Evolutionary conservation across 2,329 filamentous ascomycete genomes (phyloP), one percentile per base, ranked within the genome.

Genomic region (Neonectria neomacrospora): DNA sequence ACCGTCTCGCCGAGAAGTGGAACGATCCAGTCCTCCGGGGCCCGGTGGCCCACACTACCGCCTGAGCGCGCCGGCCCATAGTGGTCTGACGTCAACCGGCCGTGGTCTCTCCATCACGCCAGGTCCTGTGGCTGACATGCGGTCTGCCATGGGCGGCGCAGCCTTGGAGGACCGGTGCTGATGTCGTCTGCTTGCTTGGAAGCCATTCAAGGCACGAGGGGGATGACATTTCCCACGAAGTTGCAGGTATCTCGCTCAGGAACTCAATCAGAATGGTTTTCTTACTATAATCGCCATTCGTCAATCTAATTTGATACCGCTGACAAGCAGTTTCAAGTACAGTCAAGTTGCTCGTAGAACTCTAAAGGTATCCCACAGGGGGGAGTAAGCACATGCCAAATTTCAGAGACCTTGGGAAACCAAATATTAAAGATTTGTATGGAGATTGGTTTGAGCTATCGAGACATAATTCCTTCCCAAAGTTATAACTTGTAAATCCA

Each of bases 391-490:
- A n/a, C 10, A 11, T 18, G 4, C 5, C 10, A 20, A 50, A 20
- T 45, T 11, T 16, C 22, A 41, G 10, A 10, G 22, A 5, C 16
- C 47, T 52, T 18, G 18, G 39, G 26, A 14, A 47, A 26, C 11
- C 30, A 58, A 48, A 66, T 48, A 72, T 72, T 71, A 69, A 64
- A 57, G 62, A 44, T 26, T 18, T 66, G 61, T 72, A 72, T 72
- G 68, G 68, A 71, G 67, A 70, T 62, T 70, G 63, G 37, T 69
- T 54, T 61, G 59, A 59, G 61, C 63, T 71, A 66, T 72, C 58
- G 52, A 63, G 34, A 61, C 55, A 56, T 51, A 61, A 42, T 58
- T 50, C 32, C 48, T 67, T 63, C 61, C 68, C 53, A 48, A 58
- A 11, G 37, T 65, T 68, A 65, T 71, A 54, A 55, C 54, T 63